These are phyloP conservation scores for Wickerhamiella sergipiensis DNA, from an alignment of 805 yeast species.

Conservation along the genomic window DNA sequence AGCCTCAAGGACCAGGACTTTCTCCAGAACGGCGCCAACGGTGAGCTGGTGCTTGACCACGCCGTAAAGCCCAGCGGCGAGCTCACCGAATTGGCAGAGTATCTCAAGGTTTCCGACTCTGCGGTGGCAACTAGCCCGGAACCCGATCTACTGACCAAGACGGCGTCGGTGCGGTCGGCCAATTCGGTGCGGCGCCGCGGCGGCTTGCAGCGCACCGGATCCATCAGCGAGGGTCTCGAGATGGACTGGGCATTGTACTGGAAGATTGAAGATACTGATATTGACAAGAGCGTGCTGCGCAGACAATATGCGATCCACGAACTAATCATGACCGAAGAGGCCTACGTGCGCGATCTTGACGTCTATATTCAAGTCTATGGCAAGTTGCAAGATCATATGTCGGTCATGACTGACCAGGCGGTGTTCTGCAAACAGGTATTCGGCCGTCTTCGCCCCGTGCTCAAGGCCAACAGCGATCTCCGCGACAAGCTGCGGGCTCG, in stretches of 20 bases:
- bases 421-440: constrained; percentile 48
- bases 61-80: constrained; percentile 20
- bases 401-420: constrained; percentile 36
- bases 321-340: constrained; percentile 54
- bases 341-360: constrained; percentile 51
- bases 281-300: constrained; percentile 28
- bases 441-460: constrained; percentile 40
- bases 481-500: constrained; percentile 46
- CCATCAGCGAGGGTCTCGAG: constrained; percentile 6
- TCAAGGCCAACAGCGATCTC: constrained; percentile 41
- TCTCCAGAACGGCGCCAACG: constrained; percentile 8
- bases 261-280: constrained; percentile 12
- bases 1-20: constrained; percentile 18
- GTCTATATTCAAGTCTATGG: constrained; percentile 51
- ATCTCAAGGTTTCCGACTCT: background rate
- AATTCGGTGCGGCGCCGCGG: background rate
- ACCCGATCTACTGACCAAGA: too few relatives aligned
- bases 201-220: background rate
- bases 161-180: background rate
- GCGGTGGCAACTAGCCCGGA: background rate
- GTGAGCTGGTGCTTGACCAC: constrained; percentile 6
- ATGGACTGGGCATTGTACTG: constrained; percentile 20
- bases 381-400: constrained; percentile 28
- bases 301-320: constrained; percentile 69
- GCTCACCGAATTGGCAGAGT: constrained; percentile 16